Conservation (phyloP, 1,284 basidiomycete species). For the Heterobasidion occidentale region DNA sequence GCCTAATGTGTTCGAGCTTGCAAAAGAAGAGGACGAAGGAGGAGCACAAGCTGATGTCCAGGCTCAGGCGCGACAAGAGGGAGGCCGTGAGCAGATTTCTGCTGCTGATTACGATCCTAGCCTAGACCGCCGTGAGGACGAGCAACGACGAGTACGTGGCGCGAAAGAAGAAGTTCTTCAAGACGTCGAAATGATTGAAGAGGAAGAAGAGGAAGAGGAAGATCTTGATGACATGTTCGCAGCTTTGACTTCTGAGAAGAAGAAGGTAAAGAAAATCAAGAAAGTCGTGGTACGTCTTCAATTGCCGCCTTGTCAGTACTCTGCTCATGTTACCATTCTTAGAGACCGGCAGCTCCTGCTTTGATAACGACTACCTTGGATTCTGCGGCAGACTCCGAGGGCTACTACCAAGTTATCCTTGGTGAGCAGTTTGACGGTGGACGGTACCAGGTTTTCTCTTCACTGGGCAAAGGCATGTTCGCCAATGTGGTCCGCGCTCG, state of each 20-base stretch:
- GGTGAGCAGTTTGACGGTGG: slow-evolving; percentile 93
- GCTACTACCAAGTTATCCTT: slow-evolving; percentile 92
- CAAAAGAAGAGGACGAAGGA: slow-evolving; percentile 50
- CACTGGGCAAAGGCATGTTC: slow-evolving; percentile 97
- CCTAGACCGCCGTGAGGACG: slow-evolving; percentile 76
- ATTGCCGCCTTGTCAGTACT: background rate
- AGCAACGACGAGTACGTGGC: slow-evolving; percentile 55
- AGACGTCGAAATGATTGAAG: slow-evolving; percentile 52
- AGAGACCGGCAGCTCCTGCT: slow-evolving; percentile 52
- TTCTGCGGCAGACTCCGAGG: slow-evolving; percentile 81
- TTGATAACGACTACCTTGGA: slow-evolving; percentile 66
- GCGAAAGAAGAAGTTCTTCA: slow-evolving; percentile 30
- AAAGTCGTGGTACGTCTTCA: slow-evolving; percentile 38
- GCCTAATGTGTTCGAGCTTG: slow-evolving; percentile 48
- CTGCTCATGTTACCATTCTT: slow-evolving; percentile 4
- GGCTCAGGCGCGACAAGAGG: slow-evolving; percentile 28
- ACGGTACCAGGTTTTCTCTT: slow-evolving; percentile 91
- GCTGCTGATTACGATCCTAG: slow-evolving; percentile 94
- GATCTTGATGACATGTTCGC: slow-evolving; percentile 91
- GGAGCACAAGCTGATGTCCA: slow-evolving; percentile 30
- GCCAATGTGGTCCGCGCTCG: slow-evolving; percentile 92
- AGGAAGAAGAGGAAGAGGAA: slow-evolving; percentile 60
- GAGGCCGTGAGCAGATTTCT: slow-evolving; percentile 62
- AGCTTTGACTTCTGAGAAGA: slow-evolving; percentile 40
- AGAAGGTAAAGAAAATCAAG: slow-evolving; percentile 48